phyloP scores from a whole-genome alignment of 106 monocot species.

The Xerophyta viscosa region DNA sequence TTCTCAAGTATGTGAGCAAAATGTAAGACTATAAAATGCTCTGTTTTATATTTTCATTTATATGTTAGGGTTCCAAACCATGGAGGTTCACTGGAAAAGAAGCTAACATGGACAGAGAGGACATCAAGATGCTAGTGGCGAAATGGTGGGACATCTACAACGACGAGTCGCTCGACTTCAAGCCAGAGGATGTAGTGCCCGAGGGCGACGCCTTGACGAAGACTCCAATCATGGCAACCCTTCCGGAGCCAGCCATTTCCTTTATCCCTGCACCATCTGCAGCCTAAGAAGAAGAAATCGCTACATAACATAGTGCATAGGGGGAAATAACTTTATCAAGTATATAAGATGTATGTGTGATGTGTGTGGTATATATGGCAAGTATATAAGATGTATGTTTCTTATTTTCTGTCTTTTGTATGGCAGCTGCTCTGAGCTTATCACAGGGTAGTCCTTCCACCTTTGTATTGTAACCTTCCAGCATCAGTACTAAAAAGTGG shows the following conservation, averaged over 20 bases:
- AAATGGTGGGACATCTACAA: conserved; percentile 90
- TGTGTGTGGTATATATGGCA: no score
- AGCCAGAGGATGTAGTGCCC: conserved; percentile 5
- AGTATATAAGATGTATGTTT: no score
- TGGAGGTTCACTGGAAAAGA: conserved; percentile 74
- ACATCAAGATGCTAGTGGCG: conserved; percentile 59
- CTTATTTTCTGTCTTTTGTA: no score
- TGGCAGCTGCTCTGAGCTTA: no score
- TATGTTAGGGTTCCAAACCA: conserved; percentile 63
- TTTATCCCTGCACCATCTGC: conserved; percentile 24
- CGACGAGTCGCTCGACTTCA: conserved; percentile 41
- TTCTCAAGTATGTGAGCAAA: no score
- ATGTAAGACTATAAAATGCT: background rate
- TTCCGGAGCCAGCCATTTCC: conserved; percentile 13
- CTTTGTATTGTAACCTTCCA: no score
- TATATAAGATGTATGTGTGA: no score
- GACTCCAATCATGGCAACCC: conserved; percentile 11
- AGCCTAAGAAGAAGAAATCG: conserved; percentile 16
- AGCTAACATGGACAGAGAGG: conserved; percentile 62
- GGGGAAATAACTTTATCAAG: no score
- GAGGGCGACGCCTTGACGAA: conserved; percentile 7
- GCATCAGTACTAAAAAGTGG: no score
- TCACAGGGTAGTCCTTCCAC: no score
- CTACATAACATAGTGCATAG: no score
- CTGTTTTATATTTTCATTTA: background rate